Percentiles rank a stretch among this genome's conserved stretches.
Evolutionary conservation across 2,329 filamentous ascomycete species (phyloP).

Genomic region (Neofusicoccum sp.): DNA sequence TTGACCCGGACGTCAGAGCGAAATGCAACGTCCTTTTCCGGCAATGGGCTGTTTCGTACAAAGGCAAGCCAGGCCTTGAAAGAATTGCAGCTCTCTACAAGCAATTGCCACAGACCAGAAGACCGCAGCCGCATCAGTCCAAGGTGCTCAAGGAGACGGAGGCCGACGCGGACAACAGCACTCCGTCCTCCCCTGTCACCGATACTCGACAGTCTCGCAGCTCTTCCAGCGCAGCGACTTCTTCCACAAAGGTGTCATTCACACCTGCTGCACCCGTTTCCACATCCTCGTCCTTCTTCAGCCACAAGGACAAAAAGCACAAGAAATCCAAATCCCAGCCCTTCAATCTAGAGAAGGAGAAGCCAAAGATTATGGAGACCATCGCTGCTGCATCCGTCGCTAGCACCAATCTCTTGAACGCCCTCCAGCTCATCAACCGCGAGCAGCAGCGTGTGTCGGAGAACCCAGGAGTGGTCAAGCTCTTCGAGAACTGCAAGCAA

Average conservation of each 20-base stretch:
- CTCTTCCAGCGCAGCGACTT: constrained; percentile 7
- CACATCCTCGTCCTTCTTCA: constrained; percentile 26
- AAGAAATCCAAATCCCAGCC: constrained; percentile 57
- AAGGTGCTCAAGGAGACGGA: constrained; percentile 80
- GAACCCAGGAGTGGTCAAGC: constrained; percentile 69
- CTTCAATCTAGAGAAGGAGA: constrained; percentile 86
- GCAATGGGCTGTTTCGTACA: constrained; percentile 82
- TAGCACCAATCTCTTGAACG: constrained; percentile 85
- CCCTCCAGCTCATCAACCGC: constrained; percentile 84
- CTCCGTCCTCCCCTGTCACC: constrained; percentile 23
- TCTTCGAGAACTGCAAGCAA: constrained; percentile 83
- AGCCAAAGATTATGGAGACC: constrained; percentile 79
- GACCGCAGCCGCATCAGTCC: constrained; percentile 68
- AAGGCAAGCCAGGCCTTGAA: constrained; percentile 74
- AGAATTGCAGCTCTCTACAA: constrained; percentile 76
- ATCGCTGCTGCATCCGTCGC: constrained; percentile 88
- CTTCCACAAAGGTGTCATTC: constrained; percentile 6
- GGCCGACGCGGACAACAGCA: constrained; percentile 68
- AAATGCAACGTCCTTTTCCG: constrained; percentile 86
- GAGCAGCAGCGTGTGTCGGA: constrained; percentile 86
- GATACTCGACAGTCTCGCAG: constrained; percentile 17
- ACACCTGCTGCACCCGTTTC: constrained; percentile 7
- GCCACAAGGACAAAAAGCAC: constrained; percentile 52
- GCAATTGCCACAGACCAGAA: constrained; percentile 60
- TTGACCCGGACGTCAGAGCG: constrained; percentile 79